These are phyloP conservation scores for Styphnolobium japonicum DNA, from an alignment of 306 rosid genomes.

Conservation along the genomic window DNA sequence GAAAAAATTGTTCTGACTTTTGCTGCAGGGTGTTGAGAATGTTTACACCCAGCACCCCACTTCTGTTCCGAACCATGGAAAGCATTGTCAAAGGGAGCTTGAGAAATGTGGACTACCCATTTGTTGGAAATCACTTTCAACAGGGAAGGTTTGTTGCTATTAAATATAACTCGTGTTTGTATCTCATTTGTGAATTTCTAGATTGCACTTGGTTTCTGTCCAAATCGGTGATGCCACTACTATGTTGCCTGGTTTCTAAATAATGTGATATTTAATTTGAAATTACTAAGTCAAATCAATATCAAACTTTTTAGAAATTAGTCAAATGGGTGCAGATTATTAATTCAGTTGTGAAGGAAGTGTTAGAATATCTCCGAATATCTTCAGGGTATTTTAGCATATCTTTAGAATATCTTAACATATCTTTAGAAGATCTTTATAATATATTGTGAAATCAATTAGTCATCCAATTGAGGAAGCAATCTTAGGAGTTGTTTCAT, in stretches of 20 bases:
- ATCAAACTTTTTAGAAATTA: not conserved
- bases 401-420: too few species aligned
- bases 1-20: not conserved
- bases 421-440: too few species aligned
- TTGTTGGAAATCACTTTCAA: conserved; percentile 87
- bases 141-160: conserved; percentile 83
- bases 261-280: conserved; percentile 3
- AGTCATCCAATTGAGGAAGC: too few species aligned
- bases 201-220: conserved; percentile 14
- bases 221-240: not conserved
- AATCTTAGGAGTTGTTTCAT: too few species aligned
- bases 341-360: not conserved
- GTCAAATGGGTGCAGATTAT: not conserved
- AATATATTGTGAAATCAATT: too few species aligned
- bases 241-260: not conserved
- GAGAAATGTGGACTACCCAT: conserved; percentile 91
- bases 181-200: conserved; percentile 12
- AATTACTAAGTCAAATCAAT: not conserved
- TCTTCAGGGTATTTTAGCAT: too few species aligned
- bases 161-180: conserved; percentile 9
- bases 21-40: conserved; percentile 64
- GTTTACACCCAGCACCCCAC: conserved; percentile 76
- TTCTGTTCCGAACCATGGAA: conserved; percentile 77
- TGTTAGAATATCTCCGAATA: too few species aligned
- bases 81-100: conserved; percentile 86